Evolutionary conservation across 805 yeast species (phyloP).

Genomic region (Cyberlindnera euphorbiiphila): DNA sequence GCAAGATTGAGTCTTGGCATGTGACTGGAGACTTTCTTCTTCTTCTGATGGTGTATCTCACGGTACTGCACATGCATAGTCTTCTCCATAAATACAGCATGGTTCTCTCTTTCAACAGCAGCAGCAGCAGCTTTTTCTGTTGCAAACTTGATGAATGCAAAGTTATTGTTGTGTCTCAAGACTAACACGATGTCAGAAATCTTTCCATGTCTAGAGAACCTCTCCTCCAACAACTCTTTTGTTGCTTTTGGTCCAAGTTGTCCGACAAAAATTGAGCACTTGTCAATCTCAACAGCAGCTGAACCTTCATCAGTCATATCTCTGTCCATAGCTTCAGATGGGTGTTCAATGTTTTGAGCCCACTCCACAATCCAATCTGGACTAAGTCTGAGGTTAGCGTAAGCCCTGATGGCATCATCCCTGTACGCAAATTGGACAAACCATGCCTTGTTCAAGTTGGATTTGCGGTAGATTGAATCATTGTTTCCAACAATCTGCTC

Average conservation of each 20-base stretch:
- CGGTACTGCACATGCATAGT: constrained; percentile 85
- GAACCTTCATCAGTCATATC: too few species aligned
- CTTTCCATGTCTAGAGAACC: constrained; percentile 67
- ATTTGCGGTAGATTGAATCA: constrained; percentile 30
- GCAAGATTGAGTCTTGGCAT: constrained; percentile 53
- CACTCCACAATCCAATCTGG: constrained; percentile 65
- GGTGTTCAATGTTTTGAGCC: constrained; percentile 77
- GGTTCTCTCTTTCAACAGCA: constrained; percentile 84
- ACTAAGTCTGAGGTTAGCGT: constrained; percentile 58
- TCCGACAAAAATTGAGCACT: constrained; percentile 73
- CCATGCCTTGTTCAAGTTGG: constrained; percentile 47
- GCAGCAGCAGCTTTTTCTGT: constrained; percentile 74
- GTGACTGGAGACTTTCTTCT: constrained; percentile 19
- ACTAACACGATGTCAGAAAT: constrained; percentile 55
- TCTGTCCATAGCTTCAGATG: constrained; percentile 26
- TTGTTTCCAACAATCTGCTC: constrained; percentile 55
- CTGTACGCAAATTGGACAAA: constrained; percentile 74
- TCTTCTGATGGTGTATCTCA: constrained; percentile 45
- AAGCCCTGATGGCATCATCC: constrained; percentile 85
- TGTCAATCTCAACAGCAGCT: constrained; percentile 51
- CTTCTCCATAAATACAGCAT: constrained; percentile 64
- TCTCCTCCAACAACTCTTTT: constrained; percentile 48
- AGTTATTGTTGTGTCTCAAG: constrained; percentile 45
- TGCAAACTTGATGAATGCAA: constrained; percentile 70
- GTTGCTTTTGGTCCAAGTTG: constrained; percentile 56